Conservation (phyloP, 2,329 filamentous ascomycete species). For the Fusarium sp. region DNA sequence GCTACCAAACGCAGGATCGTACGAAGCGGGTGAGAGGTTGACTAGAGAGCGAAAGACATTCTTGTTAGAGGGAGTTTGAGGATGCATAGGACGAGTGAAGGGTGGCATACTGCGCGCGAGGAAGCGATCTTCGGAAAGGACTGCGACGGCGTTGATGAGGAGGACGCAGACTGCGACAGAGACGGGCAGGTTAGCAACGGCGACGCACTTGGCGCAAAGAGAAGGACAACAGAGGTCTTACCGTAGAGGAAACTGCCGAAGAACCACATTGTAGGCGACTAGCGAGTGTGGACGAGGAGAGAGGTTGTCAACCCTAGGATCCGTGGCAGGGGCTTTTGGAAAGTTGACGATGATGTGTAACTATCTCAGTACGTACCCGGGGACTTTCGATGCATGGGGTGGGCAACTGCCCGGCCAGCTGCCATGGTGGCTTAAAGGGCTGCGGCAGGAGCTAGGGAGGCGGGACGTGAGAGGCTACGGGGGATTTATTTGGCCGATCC, state of each 20-base stretch:
- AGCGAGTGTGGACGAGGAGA: neutral
- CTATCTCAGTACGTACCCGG: slow-evolving; percentile 31
- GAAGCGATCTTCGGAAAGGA: slow-evolving; percentile 96
- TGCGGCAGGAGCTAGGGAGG: slow-evolving; percentile 10
- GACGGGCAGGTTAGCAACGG: slow-evolving; percentile 27
- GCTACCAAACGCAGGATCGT: slow-evolving; percentile 85
- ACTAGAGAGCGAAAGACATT: slow-evolving; percentile 57
- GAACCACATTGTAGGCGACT: slow-evolving; percentile 73
- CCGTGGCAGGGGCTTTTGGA: slow-evolving; percentile 1
- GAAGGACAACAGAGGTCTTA: slow-evolving; percentile 27
- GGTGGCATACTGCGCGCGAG: slow-evolving; percentile 74
- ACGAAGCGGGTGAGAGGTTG: slow-evolving; percentile 80
- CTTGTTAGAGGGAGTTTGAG: slow-evolving; percentile 30
- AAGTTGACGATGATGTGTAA: slow-evolving; percentile 43
- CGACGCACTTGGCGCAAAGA: neutral
- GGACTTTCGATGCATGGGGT: neutral
- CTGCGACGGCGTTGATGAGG: slow-evolving; percentile 92
- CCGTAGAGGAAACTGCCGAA: slow-evolving; percentile 80
- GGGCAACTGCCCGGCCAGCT: slow-evolving; percentile 12
- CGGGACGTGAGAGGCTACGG: slow-evolving; percentile 33
- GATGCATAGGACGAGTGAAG: neutral
- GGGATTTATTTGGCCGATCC: slow-evolving; percentile 55
- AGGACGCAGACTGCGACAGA: slow-evolving; percentile 77
- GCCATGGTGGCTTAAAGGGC: slow-evolving; percentile 31
- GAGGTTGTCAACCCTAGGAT: slow-evolving; percentile 9